A percentile compares a stretch with the other conserved stretches of the same genome.
phyloP scores from a whole-genome alignment of 164 flowering plant species.

The Liriodendron chinense region DNA sequence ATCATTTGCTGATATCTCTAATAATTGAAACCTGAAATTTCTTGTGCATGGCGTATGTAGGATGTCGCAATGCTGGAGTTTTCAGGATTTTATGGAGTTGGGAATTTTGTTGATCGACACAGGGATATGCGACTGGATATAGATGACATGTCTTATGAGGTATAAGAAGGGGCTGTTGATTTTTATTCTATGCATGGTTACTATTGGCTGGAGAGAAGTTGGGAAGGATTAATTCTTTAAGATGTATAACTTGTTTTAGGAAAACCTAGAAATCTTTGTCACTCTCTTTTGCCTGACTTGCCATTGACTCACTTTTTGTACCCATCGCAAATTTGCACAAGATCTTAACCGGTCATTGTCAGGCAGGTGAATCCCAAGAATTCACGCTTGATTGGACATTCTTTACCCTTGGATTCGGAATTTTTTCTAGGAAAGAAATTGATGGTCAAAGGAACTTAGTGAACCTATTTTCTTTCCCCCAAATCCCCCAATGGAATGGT shows the following conservation, averaged over 20 bases:
- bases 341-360: no score
- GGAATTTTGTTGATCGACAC: constrained; percentile 51
- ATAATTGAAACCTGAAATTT: neutral
- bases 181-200: neutral
- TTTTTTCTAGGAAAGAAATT: no score
- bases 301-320: neutral
- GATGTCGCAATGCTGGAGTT: constrained; percentile 66
- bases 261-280: neutral
- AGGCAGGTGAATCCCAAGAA: no score
- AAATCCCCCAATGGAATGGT: no score
- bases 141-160: constrained; percentile 98
- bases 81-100: constrained; percentile 48
- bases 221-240: neutral
- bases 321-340: no score
- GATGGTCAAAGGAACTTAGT: no score
- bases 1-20: neutral
- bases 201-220: neutral
- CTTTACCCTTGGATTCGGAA: no score
- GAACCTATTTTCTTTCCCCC: no score
- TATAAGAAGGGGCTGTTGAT: constrained; percentile 11
- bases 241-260: neutral
- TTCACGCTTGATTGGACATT: no score
- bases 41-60: constrained; percentile 28
- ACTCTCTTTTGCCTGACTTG: neutral
- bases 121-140: constrained; percentile 90